Evolutionary conservation across 768 basidiomycete genomes (phyloP), one percentile per base, ranked within the genome.

Genomic region (Gloeopeniophorella convolvens): DNA sequence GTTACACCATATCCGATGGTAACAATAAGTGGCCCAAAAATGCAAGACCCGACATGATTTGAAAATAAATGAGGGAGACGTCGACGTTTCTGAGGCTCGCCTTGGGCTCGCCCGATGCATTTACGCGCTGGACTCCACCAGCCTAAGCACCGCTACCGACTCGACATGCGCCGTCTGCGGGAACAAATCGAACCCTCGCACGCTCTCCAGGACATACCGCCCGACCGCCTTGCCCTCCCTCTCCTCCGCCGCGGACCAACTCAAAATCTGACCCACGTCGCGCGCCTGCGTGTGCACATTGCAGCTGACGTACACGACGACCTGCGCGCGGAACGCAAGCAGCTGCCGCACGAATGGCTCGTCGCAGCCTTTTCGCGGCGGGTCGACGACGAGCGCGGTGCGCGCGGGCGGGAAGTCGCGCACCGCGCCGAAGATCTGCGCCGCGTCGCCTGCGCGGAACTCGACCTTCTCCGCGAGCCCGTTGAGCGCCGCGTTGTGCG

Each of bases 111-210:
- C n/a, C n/a, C n/a, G n/a, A n/a, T n/a, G n/a, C n/a, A n/a, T n/a
- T n/a, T n/a, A n/a, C n/a, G n/a, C n/a, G n/a, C n/a, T n/a, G n/a
- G n/a, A n/a, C n/a, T 26, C n/a, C 11, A 49, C 39, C 11, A 49
- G 27, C 16, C 34, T n/a, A 16, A 49, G 20, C 20, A 49, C 48
- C 28, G 48, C 83, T 11, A 90, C 81, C 48, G 78, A 79, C 68
- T 97, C 92, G 8, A 95, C 90, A 72, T 97, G 94, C 11, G 89
- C 86, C 21, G 92, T 95, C 73, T 97, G 93, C 7, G 95, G 91
- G 71, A 98, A 99, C 47, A 99, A 63, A 71, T 98, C 95, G 58
- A 96, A 90, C 30, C 92, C 94, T 54, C 87, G 67, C 60, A 96
- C 58, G 59, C 82, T 89, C 69, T 93, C 88, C 60, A 99, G 59